Conservation (phyloP, 345 rosid species). For the Lepidium africanum region DNA sequence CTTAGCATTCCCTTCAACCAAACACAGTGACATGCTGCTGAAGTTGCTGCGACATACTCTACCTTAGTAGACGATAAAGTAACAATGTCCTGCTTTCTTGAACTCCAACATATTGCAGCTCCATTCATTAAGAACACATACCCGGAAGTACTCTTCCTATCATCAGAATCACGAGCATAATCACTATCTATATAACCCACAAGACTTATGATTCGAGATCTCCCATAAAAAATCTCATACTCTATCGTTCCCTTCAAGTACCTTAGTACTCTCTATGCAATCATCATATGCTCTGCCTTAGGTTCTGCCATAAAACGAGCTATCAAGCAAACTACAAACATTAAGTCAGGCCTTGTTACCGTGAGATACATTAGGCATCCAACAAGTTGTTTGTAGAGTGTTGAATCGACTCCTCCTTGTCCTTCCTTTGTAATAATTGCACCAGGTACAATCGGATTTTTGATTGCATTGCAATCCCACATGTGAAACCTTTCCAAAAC, state of each 20-base stretch:
- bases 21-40: background rate
- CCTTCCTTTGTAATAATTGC: fast-evolving
- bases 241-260: background rate
- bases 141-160: background rate
- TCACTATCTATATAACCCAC: background rate
- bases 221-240: background rate
- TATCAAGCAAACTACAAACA: background rate
- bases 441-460: background rate
- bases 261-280: background rate
- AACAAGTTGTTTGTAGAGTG: background rate
- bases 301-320: background rate
- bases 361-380: background rate
- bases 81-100: background rate
- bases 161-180: background rate
- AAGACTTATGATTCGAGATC: background rate
- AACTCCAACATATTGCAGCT: background rate
- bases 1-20: background rate
- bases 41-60: background rate
- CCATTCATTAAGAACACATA: background rate
- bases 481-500: background rate
- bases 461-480: background rate
- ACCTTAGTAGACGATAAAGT: background rate
- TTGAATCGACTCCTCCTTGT: fast-evolving
- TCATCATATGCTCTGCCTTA: background rate
- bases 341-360: background rate